Base-by-base conservation (phyloP, 805 yeast species). In the Cyberlindnera saturnus region DNA sequence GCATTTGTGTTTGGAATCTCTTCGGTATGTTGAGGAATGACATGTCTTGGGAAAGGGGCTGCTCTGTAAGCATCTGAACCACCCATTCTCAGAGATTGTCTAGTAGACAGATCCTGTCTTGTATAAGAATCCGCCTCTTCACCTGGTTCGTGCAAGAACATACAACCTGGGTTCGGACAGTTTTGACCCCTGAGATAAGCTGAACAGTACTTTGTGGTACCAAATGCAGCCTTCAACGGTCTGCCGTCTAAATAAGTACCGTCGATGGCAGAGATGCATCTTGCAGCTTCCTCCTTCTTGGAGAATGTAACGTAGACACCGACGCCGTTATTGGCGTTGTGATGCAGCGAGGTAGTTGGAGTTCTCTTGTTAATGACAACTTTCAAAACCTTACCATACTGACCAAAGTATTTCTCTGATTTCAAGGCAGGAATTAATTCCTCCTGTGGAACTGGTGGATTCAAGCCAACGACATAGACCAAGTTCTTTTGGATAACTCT, bases 121-220 rank as follows among this genome's bases (percentile, higher is more conserved):
- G 96, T 87, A 66, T 86, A 91, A 10, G 96, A 85, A 57, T 93
- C 99, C 2, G 98, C 98, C 64, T 93, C 99, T 70, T 93, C 99
- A 46, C 99, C 99, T 6, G 99, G 99, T 65, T 93, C 99, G 63
- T 93, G 99, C 57, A 93, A 73, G 59, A 93, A 93, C 99, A 93
- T 93, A 74, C 99, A 93, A 60, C 89, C 88, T 49, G 98, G 98
- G 65, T 93, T 93, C 46, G 96, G 99, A 67, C 99, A 93, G 9
- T 93, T 83, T 62, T 87, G 95, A 32, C 96, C 97, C 53, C 97
- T 76, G 50, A 93, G 69, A 61, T 93, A 93, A 3, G 96, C 84
- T n/a, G 96, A 87, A 64, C 99, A 93, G 69, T 93, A 93, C 65
- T 93, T 93, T 11, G 99, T 93, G 5, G 99, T 93, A 61, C 99